Evolutionary conservation across 345 rosid species (phyloP).

Genomic region (Acer campestre): DNA sequence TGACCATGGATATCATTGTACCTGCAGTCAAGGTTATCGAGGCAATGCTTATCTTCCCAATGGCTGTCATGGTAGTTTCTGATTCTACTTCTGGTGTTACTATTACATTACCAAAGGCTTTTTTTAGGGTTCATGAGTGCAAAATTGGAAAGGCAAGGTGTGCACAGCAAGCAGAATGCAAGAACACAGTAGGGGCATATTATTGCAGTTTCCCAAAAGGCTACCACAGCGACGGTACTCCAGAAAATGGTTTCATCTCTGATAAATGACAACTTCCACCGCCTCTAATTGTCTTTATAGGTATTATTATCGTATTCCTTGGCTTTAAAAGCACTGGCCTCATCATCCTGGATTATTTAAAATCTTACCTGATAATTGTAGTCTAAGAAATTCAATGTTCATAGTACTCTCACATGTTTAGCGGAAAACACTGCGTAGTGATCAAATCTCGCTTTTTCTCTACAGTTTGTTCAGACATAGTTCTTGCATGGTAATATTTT

Average conservation of each 20-base stretch:
- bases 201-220: conserved; percentile 22
- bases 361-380: no score
- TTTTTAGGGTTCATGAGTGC: conserved; percentile 17
- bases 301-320: not conserved
- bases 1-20: conserved; percentile 18
- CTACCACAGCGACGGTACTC: not conserved
- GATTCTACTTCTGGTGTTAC: not conserved
- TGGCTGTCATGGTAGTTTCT: conserved; percentile 24
- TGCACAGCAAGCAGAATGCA: conserved; percentile 8
- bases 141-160: not conserved
- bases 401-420: no score
- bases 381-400: no score
- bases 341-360: no score
- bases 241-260: conserved; percentile 14
- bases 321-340: not conserved
- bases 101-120: not conserved
- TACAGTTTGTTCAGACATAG: no score
- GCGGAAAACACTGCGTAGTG: no score
- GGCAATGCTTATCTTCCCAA: conserved; percentile 30
- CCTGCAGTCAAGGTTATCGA: not conserved
- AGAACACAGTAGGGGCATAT: conserved; percentile 17
- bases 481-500: no score
- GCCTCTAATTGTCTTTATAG: not conserved
- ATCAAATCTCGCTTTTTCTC: no score
- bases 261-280: not conserved